Conservation (phyloP, 345 rosid genomes). For the Boechera retrofracta region DNA sequence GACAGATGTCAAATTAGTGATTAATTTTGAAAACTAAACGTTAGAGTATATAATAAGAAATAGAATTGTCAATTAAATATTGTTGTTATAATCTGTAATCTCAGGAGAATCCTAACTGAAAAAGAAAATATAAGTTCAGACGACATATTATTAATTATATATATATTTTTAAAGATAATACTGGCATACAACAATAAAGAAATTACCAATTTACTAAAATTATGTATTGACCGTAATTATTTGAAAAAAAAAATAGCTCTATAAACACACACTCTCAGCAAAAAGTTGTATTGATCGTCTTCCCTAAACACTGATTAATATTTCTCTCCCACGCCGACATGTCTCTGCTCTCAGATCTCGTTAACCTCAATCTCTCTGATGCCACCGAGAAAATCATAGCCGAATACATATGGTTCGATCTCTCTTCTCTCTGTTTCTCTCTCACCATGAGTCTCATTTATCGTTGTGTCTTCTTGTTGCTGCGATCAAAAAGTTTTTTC, state of each 20-base stretch:
- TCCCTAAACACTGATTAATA: conserved; percentile 12
- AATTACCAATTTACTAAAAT: conserved; percentile 22
- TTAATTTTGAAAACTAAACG: no score
- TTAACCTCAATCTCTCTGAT: conserved; percentile 70
- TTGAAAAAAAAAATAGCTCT: conserved; percentile 1
- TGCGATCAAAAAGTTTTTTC: background rate
- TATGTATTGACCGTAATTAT: conserved; percentile 26
- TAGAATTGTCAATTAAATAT: background rate
- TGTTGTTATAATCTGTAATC: conserved; percentile 21
- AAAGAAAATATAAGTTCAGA: background rate
- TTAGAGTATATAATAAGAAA: no score
- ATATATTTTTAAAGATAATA: conserved; percentile 7
- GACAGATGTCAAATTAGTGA: no score
- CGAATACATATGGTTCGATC: conserved; percentile 71
- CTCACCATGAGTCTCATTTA: background rate
- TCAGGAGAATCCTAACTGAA: conserved; percentile 16
- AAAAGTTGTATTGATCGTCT: conserved; percentile 33
- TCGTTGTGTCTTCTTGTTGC: background rate
- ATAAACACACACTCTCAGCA: conserved; percentile 39
- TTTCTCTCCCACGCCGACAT: conserved; percentile 39
- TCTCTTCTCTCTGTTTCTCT: conserved; percentile 28
- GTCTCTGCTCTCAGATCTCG: conserved; percentile 70
- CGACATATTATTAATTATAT: background rate
- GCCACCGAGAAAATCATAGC: conserved; percentile 69
- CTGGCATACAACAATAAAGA: conserved; percentile 12